Conservation (phyloP, 2,329 filamentous ascomycete genomes). For the Aspergillus arachidicola region DNA sequence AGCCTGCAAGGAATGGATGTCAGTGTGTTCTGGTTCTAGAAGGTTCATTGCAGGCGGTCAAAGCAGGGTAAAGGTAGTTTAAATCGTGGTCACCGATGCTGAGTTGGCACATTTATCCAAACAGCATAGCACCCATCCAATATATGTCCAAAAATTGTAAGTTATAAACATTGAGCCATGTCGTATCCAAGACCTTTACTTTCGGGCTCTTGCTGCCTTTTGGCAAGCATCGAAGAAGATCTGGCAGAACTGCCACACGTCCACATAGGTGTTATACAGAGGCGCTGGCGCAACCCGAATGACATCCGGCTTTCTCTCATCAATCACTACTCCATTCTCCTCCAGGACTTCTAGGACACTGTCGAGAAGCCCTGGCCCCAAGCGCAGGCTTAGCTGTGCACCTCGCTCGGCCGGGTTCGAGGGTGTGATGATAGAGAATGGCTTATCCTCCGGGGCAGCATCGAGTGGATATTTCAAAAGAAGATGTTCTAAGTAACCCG, state of each 20-base stretch:
- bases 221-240: constrained; percentile 56
- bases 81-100: background rate
- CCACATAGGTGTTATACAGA: constrained; percentile 78
- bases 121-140: background rate
- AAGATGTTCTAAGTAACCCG: constrained; percentile 73
- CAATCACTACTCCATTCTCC: constrained; percentile 71
- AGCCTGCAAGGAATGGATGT: background rate
- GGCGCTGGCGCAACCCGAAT: constrained; percentile 82
- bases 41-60: background rate
- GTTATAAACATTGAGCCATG: constrained; percentile 5
- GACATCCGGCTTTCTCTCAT: constrained; percentile 84
- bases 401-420: constrained; percentile 68
- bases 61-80: background rate
- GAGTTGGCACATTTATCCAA: background rate
- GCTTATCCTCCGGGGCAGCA: constrained; percentile 32
- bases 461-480: constrained; percentile 49
- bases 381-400: constrained; percentile 74
- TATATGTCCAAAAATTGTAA: background rate
- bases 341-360: constrained; percentile 65
- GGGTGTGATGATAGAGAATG: constrained; percentile 71
- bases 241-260: constrained; percentile 65
- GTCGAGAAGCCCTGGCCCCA: constrained; percentile 72
- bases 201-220: constrained; percentile 32
- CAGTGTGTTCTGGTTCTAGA: background rate
- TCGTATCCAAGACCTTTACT: constrained; percentile 3